Evolutionary conservation across 2,329 filamentous ascomycete genomes (phyloP).

Genomic region (Daldinia sp.): DNA sequence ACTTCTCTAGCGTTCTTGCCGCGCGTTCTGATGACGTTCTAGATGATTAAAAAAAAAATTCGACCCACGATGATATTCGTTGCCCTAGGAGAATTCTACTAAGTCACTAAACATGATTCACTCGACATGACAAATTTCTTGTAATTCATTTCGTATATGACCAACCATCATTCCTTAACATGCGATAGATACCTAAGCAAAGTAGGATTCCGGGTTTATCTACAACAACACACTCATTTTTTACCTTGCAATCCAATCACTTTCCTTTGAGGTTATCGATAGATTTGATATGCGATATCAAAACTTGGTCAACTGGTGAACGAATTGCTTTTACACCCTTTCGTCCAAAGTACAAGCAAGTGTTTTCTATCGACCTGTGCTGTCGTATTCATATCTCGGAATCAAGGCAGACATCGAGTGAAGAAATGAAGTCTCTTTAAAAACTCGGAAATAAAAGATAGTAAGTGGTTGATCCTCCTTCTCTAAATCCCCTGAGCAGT

Average conservation of each 20-base stretch:
- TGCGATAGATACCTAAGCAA: neutral
- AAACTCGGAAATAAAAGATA: neutral
- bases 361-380: neutral
- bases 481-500: neutral
- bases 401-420: neutral
- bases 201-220: too few species aligned
- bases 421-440: neutral
- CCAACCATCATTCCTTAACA: constrained; percentile 1
- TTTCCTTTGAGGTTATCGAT: neutral
- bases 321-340: neutral
- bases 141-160: neutral
- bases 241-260: neutral
- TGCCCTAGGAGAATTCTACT: neutral
- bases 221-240: neutral
- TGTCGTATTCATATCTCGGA: neutral
- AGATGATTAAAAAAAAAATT: neutral
- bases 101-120: neutral
- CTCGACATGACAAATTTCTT: neutral
- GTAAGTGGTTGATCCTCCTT: neutral
- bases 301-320: neutral
- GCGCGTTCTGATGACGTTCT: neutral
- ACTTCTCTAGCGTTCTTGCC: constrained; percentile 18
- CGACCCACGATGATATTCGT: neutral
- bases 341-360: too few species aligned
- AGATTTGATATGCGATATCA: neutral